Conservation (phyloP, 345 rosid genomes). For the Psidium guajava region DNA sequence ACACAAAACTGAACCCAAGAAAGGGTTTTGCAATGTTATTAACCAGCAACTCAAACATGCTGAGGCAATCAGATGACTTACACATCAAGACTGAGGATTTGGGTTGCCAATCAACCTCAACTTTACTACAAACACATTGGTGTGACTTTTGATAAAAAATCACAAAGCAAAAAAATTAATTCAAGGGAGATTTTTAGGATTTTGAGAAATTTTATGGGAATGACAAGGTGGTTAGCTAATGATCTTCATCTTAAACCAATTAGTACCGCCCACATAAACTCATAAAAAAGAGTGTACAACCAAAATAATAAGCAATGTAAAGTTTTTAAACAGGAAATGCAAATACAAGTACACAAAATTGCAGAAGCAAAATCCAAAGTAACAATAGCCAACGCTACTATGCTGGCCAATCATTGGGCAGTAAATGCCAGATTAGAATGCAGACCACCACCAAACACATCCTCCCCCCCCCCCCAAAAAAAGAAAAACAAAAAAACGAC, state of each 20-base stretch:
- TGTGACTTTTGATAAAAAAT: neutral
- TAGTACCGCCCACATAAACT: neutral
- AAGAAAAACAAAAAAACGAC: too few relatives aligned
- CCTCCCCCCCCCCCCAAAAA: neutral
- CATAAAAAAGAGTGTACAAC: neutral
- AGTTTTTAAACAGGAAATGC: neutral
- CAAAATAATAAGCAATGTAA: neutral
- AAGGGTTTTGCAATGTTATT: neutral
- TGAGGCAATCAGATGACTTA: neutral
- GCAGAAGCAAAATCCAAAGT: neutral
- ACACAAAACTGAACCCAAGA: neutral
- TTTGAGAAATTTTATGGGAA: neutral
- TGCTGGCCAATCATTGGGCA: neutral
- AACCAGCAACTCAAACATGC: neutral
- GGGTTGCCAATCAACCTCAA: neutral
- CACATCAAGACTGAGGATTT: neutral
- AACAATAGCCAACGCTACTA: neutral
- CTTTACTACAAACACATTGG: neutral
- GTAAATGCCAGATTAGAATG: neutral
- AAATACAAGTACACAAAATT: neutral
- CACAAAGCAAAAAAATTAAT: neutral
- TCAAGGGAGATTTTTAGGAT: neutral
- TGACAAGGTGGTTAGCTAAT: neutral
- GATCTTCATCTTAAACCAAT: neutral
- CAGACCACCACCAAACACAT: neutral